Base-by-base conservation (phyloP, 2,329 filamentous ascomycete species). In the Curvularia lunata region DNA sequence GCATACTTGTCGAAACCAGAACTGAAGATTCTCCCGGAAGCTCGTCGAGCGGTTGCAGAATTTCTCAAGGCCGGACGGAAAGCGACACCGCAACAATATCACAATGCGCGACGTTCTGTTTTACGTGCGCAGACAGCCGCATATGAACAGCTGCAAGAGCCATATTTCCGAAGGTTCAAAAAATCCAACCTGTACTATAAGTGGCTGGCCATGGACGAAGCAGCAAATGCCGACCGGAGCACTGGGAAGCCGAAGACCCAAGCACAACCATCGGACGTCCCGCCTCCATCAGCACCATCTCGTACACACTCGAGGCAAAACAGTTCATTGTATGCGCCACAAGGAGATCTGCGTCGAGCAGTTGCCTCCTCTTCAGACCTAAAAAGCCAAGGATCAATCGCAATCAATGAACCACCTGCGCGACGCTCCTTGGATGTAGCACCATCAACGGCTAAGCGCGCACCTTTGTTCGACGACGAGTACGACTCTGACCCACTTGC, bases 161-260 rank as follows among this genome's bases (percentile, higher is more conserved):
- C 85, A 13, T 86, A 96, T 71, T 95, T 95, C 63, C 87, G 90
- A 18, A 86, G 86, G 19, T 99, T 99, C 80, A 96, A 93, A 72
- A 91, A 88, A 66, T 97, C 95, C 0, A 95, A 98, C 71, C 78
- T 99, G 0, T 99, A 92, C 75, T 98, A 95, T 81, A 99, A 99
- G 75, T 97, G 93, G 73, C 83, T 99, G 1, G 92, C 94, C 7
- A 91, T 94, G 12, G 91, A 96, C 69, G 92, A 97, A 77, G 78
- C 79, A 28, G 75, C 78, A 5, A 71, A 75, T 56, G 57, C 73
- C 12, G 68, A 75, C 6, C 64, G 64, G 13, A 72, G 65, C 42
- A 58, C 69, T 34, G 54, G 71, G 3, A 71, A 64, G 37, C 69
- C 67, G 1, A 73, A 61, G 23, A 60, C 60, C 6, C 67, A 72